These are phyloP conservation scores for Crithidia sp. DNA, from an alignment of 208 protist species.

Conservation along the genomic window DNA sequence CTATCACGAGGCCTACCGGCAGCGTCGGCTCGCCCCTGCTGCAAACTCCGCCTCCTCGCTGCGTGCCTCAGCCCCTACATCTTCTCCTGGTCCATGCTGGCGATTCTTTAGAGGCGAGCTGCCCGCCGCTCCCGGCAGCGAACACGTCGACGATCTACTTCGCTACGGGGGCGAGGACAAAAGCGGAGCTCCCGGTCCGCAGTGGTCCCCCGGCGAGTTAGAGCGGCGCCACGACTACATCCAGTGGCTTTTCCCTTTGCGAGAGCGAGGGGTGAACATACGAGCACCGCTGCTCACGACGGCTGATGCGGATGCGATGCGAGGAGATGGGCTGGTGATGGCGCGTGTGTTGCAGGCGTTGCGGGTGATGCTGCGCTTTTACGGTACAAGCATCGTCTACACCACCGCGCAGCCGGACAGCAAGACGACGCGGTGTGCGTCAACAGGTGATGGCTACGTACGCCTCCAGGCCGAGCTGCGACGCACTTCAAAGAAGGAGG, in stretches of 20 bases:
- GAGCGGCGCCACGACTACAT: slow-evolving; percentile 78
- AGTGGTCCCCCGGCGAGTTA: slow-evolving; percentile 37
- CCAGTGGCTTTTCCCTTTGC: slow-evolving; percentile 85
- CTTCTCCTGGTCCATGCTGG: slow-evolving; percentile 7
- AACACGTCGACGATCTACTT: slow-evolving; percentile 60
- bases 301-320: slow-evolving; percentile 48
- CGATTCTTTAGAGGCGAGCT: slow-evolving; percentile 17
- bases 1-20: slow-evolving; percentile 11
- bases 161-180: slow-evolving; percentile 14
- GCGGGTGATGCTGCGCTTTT: slow-evolving; percentile 80
- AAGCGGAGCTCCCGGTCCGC: background rate
- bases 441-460: background rate
- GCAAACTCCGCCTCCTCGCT: no score
- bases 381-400: slow-evolving; percentile 55
- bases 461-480: slow-evolving; percentile 9
- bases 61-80: background rate
- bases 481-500: slow-evolving; percentile 9
- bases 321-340: slow-evolving; percentile 44
- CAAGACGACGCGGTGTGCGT: background rate
- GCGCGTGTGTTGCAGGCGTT: slow-evolving; percentile 49
- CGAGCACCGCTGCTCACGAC: slow-evolving; percentile 62
- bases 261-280: slow-evolving; percentile 65
- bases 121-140: slow-evolving; percentile 19
- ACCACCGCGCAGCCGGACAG: background rate
- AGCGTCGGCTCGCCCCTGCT: background rate